Percentiles rank a stretch among this genome's conserved stretches.
Conservation (phyloP, 2,329 filamentous ascomycete species). For the Trichophyton mentagrophytes region DNA sequence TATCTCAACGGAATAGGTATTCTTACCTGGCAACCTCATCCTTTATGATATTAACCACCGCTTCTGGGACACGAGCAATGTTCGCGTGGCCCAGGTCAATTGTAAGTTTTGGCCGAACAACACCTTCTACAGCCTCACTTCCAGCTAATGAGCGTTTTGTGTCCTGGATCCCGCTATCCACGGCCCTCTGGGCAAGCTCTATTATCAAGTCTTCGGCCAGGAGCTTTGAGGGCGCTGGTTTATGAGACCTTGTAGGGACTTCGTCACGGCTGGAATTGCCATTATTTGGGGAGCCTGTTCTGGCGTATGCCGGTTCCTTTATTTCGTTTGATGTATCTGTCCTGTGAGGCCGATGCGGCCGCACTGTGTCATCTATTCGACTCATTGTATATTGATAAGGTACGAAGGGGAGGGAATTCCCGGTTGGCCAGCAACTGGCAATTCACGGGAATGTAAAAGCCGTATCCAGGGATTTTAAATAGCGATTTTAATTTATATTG, state of each 20-base stretch:
- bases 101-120: conserved; percentile 38
- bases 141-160: conserved; percentile 36
- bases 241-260: conserved; percentile 18
- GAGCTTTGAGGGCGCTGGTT: conserved; percentile 18
- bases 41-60: conserved; percentile 40
- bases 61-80: conserved; percentile 37
- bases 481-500: conserved; percentile 1
- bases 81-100: conserved; percentile 40
- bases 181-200: conserved; percentile 32
- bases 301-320: conserved; percentile 20
- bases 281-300: conserved; percentile 20
- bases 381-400: conserved; percentile 24
- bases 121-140: conserved; percentile 34
- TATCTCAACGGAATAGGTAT: background rate
- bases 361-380: conserved; percentile 27
- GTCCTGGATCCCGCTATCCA: conserved; percentile 37
- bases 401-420: conserved; percentile 10
- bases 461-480: background rate
- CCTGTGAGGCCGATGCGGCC: conserved; percentile 22
- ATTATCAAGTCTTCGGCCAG: conserved; percentile 34
- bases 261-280: conserved; percentile 21
- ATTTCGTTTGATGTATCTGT: conserved; percentile 23
- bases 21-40: conserved; percentile 40
- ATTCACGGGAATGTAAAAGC: conserved; percentile 4
- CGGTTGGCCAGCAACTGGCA: conserved; percentile 7